Evolutionary conservation across 371 early-diverging fungal genomes (phyloP), one percentile per base, ranked within the genome.

Genomic region (Zychaea mexicana): DNA sequence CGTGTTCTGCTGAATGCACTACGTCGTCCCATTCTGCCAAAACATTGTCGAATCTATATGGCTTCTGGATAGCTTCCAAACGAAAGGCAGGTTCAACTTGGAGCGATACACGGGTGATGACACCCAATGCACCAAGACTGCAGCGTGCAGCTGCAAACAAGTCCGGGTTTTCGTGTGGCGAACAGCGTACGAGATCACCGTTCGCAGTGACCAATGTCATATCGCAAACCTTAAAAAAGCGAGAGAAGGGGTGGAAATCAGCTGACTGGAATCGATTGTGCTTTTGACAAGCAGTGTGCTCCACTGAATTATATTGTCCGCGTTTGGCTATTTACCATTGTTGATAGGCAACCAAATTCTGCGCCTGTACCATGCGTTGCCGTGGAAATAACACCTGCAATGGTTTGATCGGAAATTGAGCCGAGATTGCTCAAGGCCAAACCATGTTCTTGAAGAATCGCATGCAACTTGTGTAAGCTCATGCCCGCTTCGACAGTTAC

Each of bases 331-430:
- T 62, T 70, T 76, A 94, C 89, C 67, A 82, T 78, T 0, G 89
- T 83, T 49, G 93, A 88, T 19, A 92, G 62, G 52, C 86, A 86
- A 3, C 89, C 87, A 63, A 76, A 91, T 32, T 84, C 73, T 30
- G 88, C 81, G 7, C 95, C 95, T 3, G 93, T 90, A 19, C 95
- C 93, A 73, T 93, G 95, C 2, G 91, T 89, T 13, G 91, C 92
- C 0, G 95, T 92, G 3, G 90, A 80, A 57, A 93, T 91, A 0
- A 88, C 82, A 12, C 95, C 94, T 17, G 89, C 92, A 5, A 93
- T 66, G 26, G 88, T 84, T 68, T 93, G 94, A 52, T 93, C 92
- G 1, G 93, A 91, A 57, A 94, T 92, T n/a, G 92, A 91, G 0
- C 93, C 94, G 22, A 94, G 72, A 67, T 85, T 88, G 63, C 87